Base-by-base conservation (phyloP, 225 moss, liverwort and hornwort species). In the Bryum argenteum region DNA sequence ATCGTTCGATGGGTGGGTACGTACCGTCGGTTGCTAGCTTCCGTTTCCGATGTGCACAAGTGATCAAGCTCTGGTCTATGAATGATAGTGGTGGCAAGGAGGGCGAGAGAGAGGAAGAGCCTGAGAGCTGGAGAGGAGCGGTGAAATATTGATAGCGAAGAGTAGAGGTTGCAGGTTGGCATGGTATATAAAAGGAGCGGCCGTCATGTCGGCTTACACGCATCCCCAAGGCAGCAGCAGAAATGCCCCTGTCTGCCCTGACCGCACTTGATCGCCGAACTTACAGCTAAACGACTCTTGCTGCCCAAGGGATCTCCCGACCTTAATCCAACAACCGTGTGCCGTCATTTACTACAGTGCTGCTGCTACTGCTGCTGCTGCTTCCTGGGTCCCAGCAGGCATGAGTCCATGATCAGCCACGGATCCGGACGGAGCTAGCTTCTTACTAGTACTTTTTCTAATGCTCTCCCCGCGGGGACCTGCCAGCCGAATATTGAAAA, bases 151-250 rank as follows among this genome's bases (percentile, higher is more conserved):
- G 48, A 63, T 9, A 65, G 47, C 18, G 65, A 51, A 63, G 58
- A 65, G 58, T 70, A 23, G 70, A 70, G 38, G 59, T 2, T 19
- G 66, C 11, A 37, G 11, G 70, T 63, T 81, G 77, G 81, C 77
- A 72, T 72, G 77, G 72, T 21, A 57, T 68, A 63, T 72, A 77
- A 33, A 51, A 45, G 48, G 48, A 17, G 48, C 12, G 12, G 47
- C 47, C 48, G 67, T 67, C 76, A 44, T 81, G 81, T 81, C 77
- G 72, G 72, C 76, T 0, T 0, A 77, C 81, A 81, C 81, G 81
- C 72, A 51, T 81, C 72, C 81, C 81, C 41, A 65, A n/a, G n/a
- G n/a, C n/a, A n/a, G 19, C 60, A 40, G 3, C 15, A 16, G 37
- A 60, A 11, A 63, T 63, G 23, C 40, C 40, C 14, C 26, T 15